These are phyloP conservation scores for Raffaelea albimanens DNA, from an alignment of 2,329 filamentous ascomycete genomes.

Conservation along the genomic window DNA sequence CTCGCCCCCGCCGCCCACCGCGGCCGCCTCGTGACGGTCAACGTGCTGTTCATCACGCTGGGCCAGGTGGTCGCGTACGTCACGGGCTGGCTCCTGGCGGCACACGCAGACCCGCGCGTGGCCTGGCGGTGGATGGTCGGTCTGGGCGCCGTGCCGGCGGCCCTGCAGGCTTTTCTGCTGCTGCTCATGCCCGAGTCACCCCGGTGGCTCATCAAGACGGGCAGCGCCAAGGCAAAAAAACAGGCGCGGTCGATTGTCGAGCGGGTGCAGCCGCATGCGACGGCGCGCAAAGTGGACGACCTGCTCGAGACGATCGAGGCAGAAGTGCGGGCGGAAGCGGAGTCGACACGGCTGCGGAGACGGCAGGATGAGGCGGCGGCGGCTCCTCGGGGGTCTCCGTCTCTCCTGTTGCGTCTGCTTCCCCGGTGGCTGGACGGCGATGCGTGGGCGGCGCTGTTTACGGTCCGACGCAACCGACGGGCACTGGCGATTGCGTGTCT, in stretches of 20 bases:
- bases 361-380: background rate
- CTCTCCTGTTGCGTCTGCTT: constrained; percentile 17
- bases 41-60: constrained; percentile 73
- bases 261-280: constrained; percentile 40
- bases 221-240: constrained; percentile 42
- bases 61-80: constrained; percentile 87
- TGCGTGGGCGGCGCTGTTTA: constrained; percentile 43
- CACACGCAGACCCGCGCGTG: constrained; percentile 35
- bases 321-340: constrained; percentile 62
- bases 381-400: background rate
- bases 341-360: constrained; percentile 36
- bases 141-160: constrained; percentile 67
- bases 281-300: constrained; percentile 20
- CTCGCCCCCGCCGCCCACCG: constrained; percentile 67
- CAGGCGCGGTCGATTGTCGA: constrained; percentile 55
- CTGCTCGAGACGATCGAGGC: constrained; percentile 61
- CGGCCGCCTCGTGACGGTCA: constrained; percentile 72
- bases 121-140: constrained; percentile 94
- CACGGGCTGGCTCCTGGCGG: constrained; percentile 66
- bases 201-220: constrained; percentile 70
- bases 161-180: constrained; percentile 60
- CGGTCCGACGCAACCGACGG: constrained; percentile 55
- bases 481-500: constrained; percentile 79
- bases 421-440: constrained; percentile 27
- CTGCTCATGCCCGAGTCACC: constrained; percentile 78